A percentile compares a stretch with the other conserved stretches of the same genome.
Evolutionary conservation across 306 rosid species (phyloP).

Genomic region (Corylus heterophylla): DNA sequence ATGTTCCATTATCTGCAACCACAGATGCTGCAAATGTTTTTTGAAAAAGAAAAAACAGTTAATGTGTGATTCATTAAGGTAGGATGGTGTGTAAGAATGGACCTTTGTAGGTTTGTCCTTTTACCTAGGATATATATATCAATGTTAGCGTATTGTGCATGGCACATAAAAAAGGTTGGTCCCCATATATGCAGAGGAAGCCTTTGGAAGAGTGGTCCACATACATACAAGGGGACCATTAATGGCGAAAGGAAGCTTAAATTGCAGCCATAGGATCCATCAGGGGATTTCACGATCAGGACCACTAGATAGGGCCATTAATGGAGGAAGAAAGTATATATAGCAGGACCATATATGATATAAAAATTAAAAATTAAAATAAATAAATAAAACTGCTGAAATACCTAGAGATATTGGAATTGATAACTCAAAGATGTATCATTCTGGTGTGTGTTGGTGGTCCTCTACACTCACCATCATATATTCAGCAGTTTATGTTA

Average conservation of each 20-base stretch:
- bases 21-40: not conserved
- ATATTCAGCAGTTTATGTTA: constrained; percentile 40
- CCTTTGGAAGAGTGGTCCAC: constrained; percentile 49
- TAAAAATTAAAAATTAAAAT: not conserved
- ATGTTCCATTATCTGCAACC: not conserved
- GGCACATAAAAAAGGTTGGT: not conserved
- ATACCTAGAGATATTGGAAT: constrained; percentile 39
- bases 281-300: constrained; percentile 31
- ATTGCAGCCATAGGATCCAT: constrained; percentile 36
- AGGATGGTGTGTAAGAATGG: not conserved
- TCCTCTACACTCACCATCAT: constrained; percentile 36
- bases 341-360: constrained; percentile 11
- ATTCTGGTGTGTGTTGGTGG: constrained; percentile 42
- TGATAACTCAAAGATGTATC: constrained; percentile 44
- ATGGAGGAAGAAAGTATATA: constrained; percentile 27
- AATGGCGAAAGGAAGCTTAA: constrained; percentile 27
- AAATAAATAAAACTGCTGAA: constrained; percentile 30
- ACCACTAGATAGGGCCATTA: constrained; percentile 29
- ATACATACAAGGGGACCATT: constrained; percentile 38
- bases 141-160: constrained; percentile 21
- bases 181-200: no score
- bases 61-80: not conserved
- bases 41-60: not conserved
- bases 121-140: constrained; percentile 1
- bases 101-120: constrained; percentile 24